phyloP scores from a whole-genome alignment of 306 rosid species.

The Astragalus membranaceus region DNA sequence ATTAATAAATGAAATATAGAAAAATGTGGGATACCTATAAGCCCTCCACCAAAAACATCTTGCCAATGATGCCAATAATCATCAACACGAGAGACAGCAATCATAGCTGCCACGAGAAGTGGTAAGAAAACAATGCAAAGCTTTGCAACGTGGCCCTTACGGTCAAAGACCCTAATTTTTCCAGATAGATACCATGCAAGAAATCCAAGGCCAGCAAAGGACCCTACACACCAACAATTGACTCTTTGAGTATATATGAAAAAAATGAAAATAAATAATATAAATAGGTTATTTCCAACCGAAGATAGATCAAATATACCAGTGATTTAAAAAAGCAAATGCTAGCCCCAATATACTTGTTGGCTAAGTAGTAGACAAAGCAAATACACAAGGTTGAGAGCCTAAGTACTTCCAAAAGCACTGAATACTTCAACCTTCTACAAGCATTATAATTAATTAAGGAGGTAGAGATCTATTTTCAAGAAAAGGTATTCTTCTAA shows the following conservation, averaged over 20 bases:
- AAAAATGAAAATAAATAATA: not conserved
- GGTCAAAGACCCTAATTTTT: slow-evolving; percentile 61
- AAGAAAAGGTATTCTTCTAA: too few species aligned
- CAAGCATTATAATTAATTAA: not conserved
- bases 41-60: slow-evolving; percentile 49
- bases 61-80: slow-evolving; percentile 48
- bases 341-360: not conserved
- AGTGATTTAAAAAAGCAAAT: not conserved
- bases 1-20: not conserved
- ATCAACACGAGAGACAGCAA: slow-evolving; percentile 78
- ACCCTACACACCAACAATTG: slow-evolving; percentile 49
- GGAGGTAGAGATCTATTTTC: not conserved
- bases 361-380: not conserved
- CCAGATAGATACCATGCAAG: slow-evolving; percentile 72
- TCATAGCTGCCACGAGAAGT: slow-evolving; percentile 55
- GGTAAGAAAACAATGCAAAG: slow-evolving; percentile 59
- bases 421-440: not conserved
- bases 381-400: not conserved
- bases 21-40: slow-evolving; percentile 39
- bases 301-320: not conserved
- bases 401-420: not conserved
- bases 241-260: not conserved
- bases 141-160: slow-evolving; percentile 63
- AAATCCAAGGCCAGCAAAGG: slow-evolving; percentile 76
- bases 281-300: not conserved